Base-by-base conservation (phyloP, 148 eudicot species). In the Limonium bicolor region DNA sequence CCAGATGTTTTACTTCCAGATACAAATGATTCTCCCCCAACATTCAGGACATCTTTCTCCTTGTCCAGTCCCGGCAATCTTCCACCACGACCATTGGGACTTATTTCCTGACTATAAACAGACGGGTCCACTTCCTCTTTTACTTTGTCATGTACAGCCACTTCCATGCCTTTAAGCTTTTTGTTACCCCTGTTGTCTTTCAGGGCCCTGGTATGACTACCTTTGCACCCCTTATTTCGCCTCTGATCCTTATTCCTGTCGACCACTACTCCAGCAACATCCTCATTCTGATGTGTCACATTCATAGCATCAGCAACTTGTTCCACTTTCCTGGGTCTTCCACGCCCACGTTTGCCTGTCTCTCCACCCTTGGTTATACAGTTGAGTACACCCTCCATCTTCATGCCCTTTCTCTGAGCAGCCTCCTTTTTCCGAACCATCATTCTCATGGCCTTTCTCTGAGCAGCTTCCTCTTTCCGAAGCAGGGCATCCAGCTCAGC, bases 251-350 rank as follows among this genome's bases (percentile, higher is more conserved):
- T n/a, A n/a, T n/a, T n/a, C n/a, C n/a, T n/a, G n/a, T n/a, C n/a
- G n/a, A n/a, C n/a, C n/a, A n/a, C n/a, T n/a, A n/a, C n/a, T n/a
- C n/a, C n/a, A n/a, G n/a, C n/a, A n/a, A n/a, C n/a, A 20, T 18
- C 53, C 17, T 49, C 41, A 3, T 33, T 20, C 41, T 35, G 2
- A 11, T 4, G 6, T 3, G 29, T 7, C n/a, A 27, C 7, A 13
- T 15, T 25, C 30, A 24, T 26, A 18, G 14, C 11, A 42, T 12
- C 50, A 54, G 20, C 23, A 39, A 6, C 50, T 27, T 25, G 16
- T 20, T 44, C 36, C 11, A 9, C 28, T 37, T 44, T 63, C 51
- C 27, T 62, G 24, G 68, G 68, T 33, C 73, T 59, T 63, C 70
- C 74, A 31, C 66, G 74, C 59, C 51, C 55, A 6, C 49, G 52